Evolutionary conservation across 371 early-diverging fungal species (phyloP).

Genomic region (Mucor mucedo): DNA sequence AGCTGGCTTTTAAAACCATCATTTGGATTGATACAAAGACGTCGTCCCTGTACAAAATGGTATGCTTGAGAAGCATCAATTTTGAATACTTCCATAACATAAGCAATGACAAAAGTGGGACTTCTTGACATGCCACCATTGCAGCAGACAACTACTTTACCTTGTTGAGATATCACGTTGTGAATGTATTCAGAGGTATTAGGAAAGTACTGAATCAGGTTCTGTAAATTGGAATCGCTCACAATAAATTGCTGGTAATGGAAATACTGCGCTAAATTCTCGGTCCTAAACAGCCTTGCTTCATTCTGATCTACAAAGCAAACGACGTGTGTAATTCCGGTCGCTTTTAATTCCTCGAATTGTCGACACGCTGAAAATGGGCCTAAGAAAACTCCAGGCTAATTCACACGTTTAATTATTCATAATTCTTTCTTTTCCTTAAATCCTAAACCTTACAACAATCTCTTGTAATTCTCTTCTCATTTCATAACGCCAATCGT

Average conservation of each 20-base stretch:
- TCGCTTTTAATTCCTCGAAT: constrained; percentile 47
- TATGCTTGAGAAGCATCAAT: constrained; percentile 75
- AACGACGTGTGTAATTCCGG: constrained; percentile 77
- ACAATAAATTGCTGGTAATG: constrained; percentile 57
- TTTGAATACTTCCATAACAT: constrained; percentile 77
- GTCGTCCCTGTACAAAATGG: constrained; percentile 78
- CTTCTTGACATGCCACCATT: constrained; percentile 86
- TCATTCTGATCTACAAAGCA: constrained; percentile 74
- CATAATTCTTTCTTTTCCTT: background rate
- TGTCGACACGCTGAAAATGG: constrained; percentile 78
- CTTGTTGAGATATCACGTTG: constrained; percentile 51
- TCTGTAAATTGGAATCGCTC: constrained; percentile 67
- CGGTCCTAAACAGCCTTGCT: constrained; percentile 44
- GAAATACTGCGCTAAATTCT: constrained; percentile 29
- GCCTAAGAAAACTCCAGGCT: constrained; percentile 78
- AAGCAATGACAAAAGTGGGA: constrained; percentile 89
- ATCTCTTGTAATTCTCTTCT: constrained; percentile 85
- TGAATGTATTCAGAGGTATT: constrained; percentile 63
- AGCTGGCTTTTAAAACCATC: constrained; percentile 83
- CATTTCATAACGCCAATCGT: constrained; percentile 81
- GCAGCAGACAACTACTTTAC: constrained; percentile 82
- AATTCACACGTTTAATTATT: background rate
- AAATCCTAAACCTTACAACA: constrained; percentile 40
- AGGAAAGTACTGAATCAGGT: constrained; percentile 80
- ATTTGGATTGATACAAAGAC: constrained; percentile 87